Evolutionary conservation across 179 eudicot species (phyloP).

Genomic region (Spergularia azorica): DNA sequence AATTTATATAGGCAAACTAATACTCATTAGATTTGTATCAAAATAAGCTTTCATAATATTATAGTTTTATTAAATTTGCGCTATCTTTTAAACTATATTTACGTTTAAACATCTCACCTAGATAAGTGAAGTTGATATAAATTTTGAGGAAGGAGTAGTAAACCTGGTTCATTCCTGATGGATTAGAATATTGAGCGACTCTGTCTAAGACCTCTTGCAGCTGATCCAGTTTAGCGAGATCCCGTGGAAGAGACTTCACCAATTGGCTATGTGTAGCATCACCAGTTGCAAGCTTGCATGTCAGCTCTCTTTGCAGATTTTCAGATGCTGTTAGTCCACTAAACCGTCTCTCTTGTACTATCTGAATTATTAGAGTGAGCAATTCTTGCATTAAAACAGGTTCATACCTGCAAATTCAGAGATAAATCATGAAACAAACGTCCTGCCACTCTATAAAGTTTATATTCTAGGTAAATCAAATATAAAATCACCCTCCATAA

Average conservation of each 20-base stretch:
- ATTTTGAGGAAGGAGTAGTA: too few relatives aligned
- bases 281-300: constrained; percentile 84
- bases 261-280: constrained; percentile 94
- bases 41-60: too few relatives aligned
- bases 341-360: constrained; percentile 90
- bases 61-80: too few relatives aligned
- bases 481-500: not conserved
- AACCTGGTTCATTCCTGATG: constrained; percentile 97
- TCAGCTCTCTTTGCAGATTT: constrained; percentile 81
- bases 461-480: not conserved
- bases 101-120: too few relatives aligned
- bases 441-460: not conserved
- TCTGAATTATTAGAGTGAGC: constrained; percentile 85
- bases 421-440: not conserved
- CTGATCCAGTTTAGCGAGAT: constrained; percentile 60
- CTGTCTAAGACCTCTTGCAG: constrained; percentile 75
- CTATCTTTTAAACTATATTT: too few relatives aligned
- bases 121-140: too few relatives aligned
- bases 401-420: constrained; percentile 71
- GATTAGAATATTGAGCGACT: constrained; percentile 79
- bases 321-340: constrained; percentile 69
- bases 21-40: too few relatives aligned
- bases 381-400: constrained; percentile 81
- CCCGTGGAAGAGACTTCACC: constrained; percentile 83
- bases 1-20: too few relatives aligned